Evolutionary conservation across 768 basidiomycete species (phyloP).

Genomic region (Nidularia sp.): DNA sequence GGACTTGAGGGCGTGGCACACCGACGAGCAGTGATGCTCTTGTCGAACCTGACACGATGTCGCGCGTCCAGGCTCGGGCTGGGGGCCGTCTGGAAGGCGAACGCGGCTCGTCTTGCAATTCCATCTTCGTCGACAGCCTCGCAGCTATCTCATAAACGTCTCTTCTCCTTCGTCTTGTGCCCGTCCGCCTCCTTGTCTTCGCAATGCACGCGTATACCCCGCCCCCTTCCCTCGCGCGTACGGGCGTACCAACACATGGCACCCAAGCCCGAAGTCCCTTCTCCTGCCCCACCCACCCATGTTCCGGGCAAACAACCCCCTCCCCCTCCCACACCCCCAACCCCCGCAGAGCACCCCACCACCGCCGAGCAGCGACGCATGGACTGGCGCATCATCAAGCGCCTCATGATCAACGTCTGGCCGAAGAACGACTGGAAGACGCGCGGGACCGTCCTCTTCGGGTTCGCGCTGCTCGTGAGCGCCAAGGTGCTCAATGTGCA

Average conservation of each 20-base stretch:
- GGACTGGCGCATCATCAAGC: conserved; percentile 86
- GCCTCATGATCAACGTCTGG: conserved; percentile 89
- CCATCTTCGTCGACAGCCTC: background rate
- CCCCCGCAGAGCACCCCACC: conserved; percentile 16
- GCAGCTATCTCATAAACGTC: background rate
- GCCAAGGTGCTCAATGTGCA: conserved; percentile 98
- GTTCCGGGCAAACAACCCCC: background rate
- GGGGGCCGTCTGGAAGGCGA: background rate
- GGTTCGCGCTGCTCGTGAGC: conserved; percentile 72
- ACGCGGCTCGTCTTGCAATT: background rate
- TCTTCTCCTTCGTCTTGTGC: background rate
- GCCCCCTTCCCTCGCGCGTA: background rate
- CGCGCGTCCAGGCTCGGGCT: background rate
- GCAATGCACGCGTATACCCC: background rate
- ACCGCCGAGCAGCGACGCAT: conserved; percentile 54
- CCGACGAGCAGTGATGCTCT: background rate
- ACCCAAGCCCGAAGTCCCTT: background rate
- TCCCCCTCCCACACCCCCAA: background rate
- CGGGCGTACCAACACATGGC: background rate
- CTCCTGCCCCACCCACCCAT: background rate
- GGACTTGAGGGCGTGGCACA: background rate
- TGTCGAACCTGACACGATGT: background rate
- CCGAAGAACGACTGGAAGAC: conserved; percentile 82
- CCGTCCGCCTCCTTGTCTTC: background rate
- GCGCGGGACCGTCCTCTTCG: conserved; percentile 76